These are phyloP conservation scores for Saksenaea oblongispora DNA, from an alignment of 371 early-diverging fungal genomes.

Conservation along the genomic window DNA sequence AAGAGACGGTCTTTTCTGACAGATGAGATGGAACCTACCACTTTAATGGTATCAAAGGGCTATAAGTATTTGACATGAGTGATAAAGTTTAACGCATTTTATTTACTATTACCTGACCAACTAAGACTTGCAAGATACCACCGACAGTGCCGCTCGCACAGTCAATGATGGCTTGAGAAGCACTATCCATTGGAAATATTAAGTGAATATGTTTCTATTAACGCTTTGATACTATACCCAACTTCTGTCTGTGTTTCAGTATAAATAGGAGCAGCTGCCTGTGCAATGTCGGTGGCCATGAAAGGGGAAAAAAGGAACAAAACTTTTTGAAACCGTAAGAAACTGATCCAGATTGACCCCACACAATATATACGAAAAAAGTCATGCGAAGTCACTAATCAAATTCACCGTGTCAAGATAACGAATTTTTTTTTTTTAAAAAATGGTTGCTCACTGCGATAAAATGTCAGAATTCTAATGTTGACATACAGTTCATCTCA, in stretches of 20 bases:
- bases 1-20: neutral
- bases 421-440: neutral
- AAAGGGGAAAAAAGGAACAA: neutral
- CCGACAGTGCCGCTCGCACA: constrained; percentile 77
- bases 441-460: no score
- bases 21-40: constrained; percentile 51
- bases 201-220: neutral
- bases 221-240: constrained; percentile 17
- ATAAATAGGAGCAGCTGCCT: neutral
- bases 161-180: constrained; percentile 70
- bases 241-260: constrained; percentile 1
- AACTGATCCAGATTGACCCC: neutral
- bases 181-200: constrained; percentile 7
- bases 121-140: constrained; percentile 78
- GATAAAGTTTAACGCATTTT: neutral
- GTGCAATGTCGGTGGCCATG: constrained; percentile 6
- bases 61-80: constrained; percentile 22
- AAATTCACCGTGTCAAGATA: neutral
- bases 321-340: neutral
- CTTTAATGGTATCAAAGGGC: constrained; percentile 88
- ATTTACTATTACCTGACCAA: constrained; percentile 63
- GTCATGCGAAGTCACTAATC: neutral
- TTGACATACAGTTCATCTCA: no score
- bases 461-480: no score
- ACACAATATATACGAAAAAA: neutral